Base-by-base conservation (phyloP, 2,329 filamentous ascomycete genomes). In the Leptodontidium sp. region DNA sequence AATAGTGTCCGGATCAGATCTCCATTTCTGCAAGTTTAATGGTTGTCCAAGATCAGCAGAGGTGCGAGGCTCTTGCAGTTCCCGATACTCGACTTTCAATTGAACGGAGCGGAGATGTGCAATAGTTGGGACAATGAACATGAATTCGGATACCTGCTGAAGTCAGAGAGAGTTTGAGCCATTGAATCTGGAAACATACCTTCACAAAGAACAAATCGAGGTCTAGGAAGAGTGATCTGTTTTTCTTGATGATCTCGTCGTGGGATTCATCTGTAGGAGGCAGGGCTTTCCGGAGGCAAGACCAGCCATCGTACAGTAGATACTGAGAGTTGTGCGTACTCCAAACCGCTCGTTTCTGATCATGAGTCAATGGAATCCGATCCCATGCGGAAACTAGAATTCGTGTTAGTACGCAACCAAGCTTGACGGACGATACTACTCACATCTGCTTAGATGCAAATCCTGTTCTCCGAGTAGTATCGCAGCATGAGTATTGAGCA, bases 121-220 rank as follows among this genome's bases (percentile, higher is more conserved):
- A 66, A 88, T 83, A 64, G 80, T 86, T 5, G 88, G 84, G 12
- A 90, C 80, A 52, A 86, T 84, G 71, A 82, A 85, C 80, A 91
- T 84, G 68, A 91, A 83, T 72, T 91, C 89, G 38, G 87, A 88
- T 64, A 87, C 81, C 87, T 90, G 71, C 1, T 52, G 12, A 40
- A 7, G 45, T 75, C 24, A 73, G 70, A 68, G 67, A 12, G 24
- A 2, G 4, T 38, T 8, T 8, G 32, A 53, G 40, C 24, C 21
- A 29, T 17, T 7, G 26, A 24, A 29, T 1, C 4, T 15, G 55
- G 21, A 40, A 26, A 70, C 82, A 70, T 79, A 90, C 87, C 83
- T 89, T 90, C 71, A 91, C 85, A 74, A 91, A 90, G 77, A 91
- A 91, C 83, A 90, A 84, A 72, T 90, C 86, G 75, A 86, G 85